These are phyloP conservation scores for Pulveroboletus sp. DNA, from an alignment of 768 basidiomycete species.

Conservation along the genomic window DNA sequence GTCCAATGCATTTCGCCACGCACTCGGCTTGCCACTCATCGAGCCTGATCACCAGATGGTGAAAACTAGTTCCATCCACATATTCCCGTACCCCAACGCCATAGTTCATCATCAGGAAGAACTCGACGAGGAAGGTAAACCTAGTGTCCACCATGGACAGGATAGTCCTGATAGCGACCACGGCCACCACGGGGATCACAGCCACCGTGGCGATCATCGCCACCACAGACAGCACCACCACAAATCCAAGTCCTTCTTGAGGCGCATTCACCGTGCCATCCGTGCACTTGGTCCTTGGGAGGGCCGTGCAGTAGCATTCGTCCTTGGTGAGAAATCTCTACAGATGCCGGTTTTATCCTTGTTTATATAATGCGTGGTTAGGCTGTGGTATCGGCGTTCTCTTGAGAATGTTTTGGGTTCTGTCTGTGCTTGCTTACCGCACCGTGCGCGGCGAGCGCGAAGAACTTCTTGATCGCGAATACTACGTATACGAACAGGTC, in stretches of 20 bases:
- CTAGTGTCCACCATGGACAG: constrained; percentile 3
- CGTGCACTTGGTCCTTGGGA: constrained; percentile 79
- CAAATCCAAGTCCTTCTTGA: constrained; percentile 44
- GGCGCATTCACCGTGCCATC: constrained; percentile 62
- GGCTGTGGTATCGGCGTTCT: constrained; percentile 86
- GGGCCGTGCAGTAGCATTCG: constrained; percentile 78
- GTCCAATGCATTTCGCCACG: constrained; percentile 53
- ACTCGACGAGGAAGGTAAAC: constrained; percentile 9
- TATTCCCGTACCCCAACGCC: constrained; percentile 18
- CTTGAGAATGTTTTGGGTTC: constrained; percentile 76
- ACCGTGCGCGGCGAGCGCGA: constrained; percentile 46
- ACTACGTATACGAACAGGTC: constrained; percentile 44
- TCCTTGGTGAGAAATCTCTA: constrained; percentile 54
- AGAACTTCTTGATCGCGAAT: constrained; percentile 38
- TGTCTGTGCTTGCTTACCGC: constrained; percentile 61
- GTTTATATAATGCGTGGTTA: constrained; percentile 22
- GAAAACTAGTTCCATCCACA: constrained; percentile 26
- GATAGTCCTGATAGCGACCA: background rate
- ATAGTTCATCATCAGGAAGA: constrained; percentile 6
- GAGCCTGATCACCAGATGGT: constrained; percentile 19
- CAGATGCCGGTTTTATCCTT: background rate
- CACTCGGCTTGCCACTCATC: constrained; percentile 53
- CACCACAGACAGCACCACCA: constrained; percentile 19
- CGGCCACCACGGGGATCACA: constrained; percentile 1
- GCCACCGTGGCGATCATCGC: constrained; percentile 16